These are phyloP conservation scores for Coniochaeta sp. DNA, from an alignment of 2,329 filamentous ascomycete genomes.

Conservation along the genomic window DNA sequence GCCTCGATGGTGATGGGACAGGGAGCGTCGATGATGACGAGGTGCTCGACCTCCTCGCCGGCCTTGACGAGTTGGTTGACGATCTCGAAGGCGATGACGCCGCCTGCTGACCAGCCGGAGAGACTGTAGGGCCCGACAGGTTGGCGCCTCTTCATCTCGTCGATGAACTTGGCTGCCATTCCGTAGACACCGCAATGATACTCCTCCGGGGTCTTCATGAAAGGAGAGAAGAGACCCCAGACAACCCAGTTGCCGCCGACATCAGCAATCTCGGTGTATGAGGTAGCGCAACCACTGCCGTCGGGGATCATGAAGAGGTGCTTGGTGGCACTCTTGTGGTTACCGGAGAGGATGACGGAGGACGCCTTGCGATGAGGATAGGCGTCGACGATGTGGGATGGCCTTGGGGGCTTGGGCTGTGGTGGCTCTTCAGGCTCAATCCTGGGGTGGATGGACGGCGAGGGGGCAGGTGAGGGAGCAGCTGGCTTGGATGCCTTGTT, in stretches of 20 bases:
- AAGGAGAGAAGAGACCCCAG: constrained; percentile 60
- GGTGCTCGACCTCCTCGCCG: constrained; percentile 50
- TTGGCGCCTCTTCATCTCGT: constrained; percentile 66
- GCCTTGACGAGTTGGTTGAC: constrained; percentile 51
- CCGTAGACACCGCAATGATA: constrained; percentile 60
- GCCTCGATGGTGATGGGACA: constrained; percentile 63
- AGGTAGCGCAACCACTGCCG: constrained; percentile 56
- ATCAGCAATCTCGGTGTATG: constrained; percentile 55
- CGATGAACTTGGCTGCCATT: constrained; percentile 57
- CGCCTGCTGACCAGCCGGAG: constrained; percentile 71
- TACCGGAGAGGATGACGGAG: constrained; percentile 42
- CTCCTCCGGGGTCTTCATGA: constrained; percentile 61
- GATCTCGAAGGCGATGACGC: constrained; percentile 64
- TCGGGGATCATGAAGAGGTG: constrained; percentile 49
- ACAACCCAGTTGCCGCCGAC: constrained; percentile 37
- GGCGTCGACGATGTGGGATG: constrained; percentile 29
- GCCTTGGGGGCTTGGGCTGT: constrained; percentile 29
- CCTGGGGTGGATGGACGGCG: constrained; percentile 15
- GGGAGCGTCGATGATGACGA: constrained; percentile 61
- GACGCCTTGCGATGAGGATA: constrained; percentile 44
- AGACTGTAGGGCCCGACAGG: constrained; percentile 61
- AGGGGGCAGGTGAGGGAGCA: not conserved
- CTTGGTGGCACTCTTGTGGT: constrained; percentile 36
- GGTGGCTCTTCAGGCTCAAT: constrained; percentile 17
- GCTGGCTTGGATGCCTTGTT: constrained; percentile 17